Percentiles rank a stretch among this genome's conserved stretches.
Evolutionary conservation across 2,329 filamentous ascomycete genomes (phyloP).

Genomic region (Scedosporium dehoogii): DNA sequence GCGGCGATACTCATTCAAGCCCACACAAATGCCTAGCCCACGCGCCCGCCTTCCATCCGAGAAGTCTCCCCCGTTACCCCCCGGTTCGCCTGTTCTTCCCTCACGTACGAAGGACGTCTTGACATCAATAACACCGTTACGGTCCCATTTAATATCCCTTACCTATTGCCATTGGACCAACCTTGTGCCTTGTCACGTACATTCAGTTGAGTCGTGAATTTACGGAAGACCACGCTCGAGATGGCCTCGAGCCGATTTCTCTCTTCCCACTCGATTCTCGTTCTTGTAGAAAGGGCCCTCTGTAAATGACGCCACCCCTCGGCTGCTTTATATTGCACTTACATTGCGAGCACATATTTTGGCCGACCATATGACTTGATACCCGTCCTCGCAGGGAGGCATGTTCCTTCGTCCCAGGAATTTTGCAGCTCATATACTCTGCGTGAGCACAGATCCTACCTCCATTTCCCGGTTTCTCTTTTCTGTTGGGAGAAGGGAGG

Average conservation of each 20-base stretch:
- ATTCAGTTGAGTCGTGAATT: not conserved
- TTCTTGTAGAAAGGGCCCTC: not conserved
- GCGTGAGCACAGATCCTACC: not conserved
- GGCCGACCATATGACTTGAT: not conserved
- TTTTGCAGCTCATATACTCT: too few relatives aligned
- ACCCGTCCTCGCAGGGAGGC: not conserved
- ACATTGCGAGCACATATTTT: not conserved
- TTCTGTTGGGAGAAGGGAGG: not conserved
- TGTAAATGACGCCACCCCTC: not conserved
- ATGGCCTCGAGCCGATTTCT: not conserved
- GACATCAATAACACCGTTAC: not conserved
- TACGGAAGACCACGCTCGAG: not conserved
- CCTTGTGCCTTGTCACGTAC: not conserved
- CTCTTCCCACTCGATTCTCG: not conserved
- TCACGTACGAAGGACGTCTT: not conserved
- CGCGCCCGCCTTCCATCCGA: not conserved
- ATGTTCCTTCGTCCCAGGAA: not conserved
- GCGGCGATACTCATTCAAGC: not conserved
- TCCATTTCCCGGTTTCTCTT: not conserved
- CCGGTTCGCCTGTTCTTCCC: not conserved
- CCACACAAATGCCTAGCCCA: not conserved
- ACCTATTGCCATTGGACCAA: not conserved
- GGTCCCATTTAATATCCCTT: not conserved
- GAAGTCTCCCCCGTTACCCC: not conserved
- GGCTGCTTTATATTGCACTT: not conserved